Base-by-base conservation (phyloP, 2,329 filamentous ascomycete species). In the Myotisia sp. region DNA sequence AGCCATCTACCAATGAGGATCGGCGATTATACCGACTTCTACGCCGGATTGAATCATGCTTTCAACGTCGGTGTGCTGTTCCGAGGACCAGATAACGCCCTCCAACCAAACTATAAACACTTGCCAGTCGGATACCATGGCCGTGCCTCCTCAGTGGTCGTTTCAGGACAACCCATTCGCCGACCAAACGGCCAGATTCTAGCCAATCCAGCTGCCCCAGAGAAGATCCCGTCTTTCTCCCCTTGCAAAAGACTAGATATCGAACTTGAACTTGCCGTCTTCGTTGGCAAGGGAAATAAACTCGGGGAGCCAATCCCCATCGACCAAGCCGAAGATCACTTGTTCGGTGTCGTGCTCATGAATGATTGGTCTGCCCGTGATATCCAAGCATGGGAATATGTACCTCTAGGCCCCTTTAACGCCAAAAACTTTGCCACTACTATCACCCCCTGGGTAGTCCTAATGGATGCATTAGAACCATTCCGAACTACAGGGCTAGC, bases 311-410 rank as follows among this genome's bases (percentile, higher is more conserved):
- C 74, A 0, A 65, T 90, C 13, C 56, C 63, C 1, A 68, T 86
- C 14, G 58, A 62, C 2, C 60, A 76, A 28, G 82, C 82, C 0
- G 73, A 76, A 34, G 69, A 81, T 12, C 67, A 75, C 47, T 66
- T 92, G 18, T 90, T 90, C 49, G 83, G 83, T 9, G 66, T 83
- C 17, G 82, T 90, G 0, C 58, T 92, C 37, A 70, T 92, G 65
- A 92, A 92, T 46, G 83, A 92, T 56, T 92, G 83, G 83, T 83
- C 76, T 36, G 82, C 82, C 3, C 65, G 82, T 42, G 82, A 90
- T 46, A 76, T 90, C 32, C 83, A 92, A 52, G 70, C 70, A 0
- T 90, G 80, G 80, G 83, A 92, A 55, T 86, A 86, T 45, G 68
- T 86, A 6, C 83, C 83, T 0, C 60, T 87, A 5, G 83, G 83